Evolutionary conservation across 169 alveolate genomes (phyloP).

Genomic region (Eimeria sp.): DNA sequence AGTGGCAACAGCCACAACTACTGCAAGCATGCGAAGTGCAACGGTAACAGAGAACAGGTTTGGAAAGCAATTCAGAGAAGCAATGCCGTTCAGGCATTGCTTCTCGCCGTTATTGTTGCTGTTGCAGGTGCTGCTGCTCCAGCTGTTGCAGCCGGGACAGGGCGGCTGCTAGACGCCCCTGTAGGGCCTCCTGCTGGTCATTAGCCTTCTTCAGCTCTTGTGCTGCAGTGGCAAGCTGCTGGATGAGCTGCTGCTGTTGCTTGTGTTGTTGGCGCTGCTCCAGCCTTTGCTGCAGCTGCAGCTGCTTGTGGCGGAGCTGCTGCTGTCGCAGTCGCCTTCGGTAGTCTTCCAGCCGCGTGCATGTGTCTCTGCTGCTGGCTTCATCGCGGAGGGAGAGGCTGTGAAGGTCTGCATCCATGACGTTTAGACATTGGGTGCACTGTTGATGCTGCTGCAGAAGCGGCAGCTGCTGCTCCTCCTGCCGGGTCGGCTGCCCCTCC

Average conservation of each 20-base stretch:
- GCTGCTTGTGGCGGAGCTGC: slow-evolving; percentile 46
- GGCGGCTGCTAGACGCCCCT: slow-evolving; percentile 46
- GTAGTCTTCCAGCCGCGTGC: slow-evolving; percentile 43
- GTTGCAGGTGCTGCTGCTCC: slow-evolving; percentile 57
- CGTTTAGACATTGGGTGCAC: neutral
- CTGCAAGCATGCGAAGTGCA: neutral
- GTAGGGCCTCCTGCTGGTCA: slow-evolving; percentile 45
- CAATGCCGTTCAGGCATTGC: neutral
- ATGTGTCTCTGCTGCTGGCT: slow-evolving; percentile 32
- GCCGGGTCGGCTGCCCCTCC: neutral
- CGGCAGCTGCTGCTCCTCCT: neutral
- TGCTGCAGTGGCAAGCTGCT: slow-evolving; percentile 65
- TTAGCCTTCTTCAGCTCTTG: slow-evolving; percentile 60
- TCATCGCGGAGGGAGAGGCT: slow-evolving; percentile 38
- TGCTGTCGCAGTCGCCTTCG: slow-evolving; percentile 46
- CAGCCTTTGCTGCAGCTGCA: slow-evolving; percentile 38
- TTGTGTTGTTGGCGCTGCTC: slow-evolving; percentile 39
- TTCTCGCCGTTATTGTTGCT: no score
- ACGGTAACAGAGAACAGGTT: neutral
- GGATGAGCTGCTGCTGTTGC: slow-evolving; percentile 57
- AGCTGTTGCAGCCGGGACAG: slow-evolving; percentile 33
- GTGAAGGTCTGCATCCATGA: slow-evolving; percentile 35
- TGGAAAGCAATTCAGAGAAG: neutral
- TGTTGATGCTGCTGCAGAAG: neutral
- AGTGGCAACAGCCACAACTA: neutral